phyloP scores from a whole-genome alignment of 306 rosid species.

The Begonia loranthoides region DNA sequence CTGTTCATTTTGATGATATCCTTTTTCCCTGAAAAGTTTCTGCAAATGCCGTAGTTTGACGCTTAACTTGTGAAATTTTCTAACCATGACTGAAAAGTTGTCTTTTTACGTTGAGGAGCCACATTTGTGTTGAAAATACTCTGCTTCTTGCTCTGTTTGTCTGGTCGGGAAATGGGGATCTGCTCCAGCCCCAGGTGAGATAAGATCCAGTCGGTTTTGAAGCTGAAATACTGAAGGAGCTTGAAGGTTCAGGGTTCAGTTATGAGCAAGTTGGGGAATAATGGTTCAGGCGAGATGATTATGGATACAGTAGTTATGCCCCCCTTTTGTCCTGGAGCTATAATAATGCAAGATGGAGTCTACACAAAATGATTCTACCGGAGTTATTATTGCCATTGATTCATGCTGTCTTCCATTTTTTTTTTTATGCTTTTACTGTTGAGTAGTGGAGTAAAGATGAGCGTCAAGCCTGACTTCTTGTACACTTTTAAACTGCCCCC shows the following conservation, averaged over 20 bases:
- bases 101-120: too few relatives aligned
- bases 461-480: conserved; percentile 13
- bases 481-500: too few relatives aligned
- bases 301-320: not conserved
- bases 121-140: too few relatives aligned
- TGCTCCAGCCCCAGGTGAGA: too few relatives aligned
- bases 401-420: conserved; percentile 18
- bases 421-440: conserved; percentile 7
- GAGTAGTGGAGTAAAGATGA: conserved; percentile 30
- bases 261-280: too few relatives aligned
- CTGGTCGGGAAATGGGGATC: too few relatives aligned
- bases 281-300: not conserved
- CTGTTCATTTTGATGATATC: too few relatives aligned
- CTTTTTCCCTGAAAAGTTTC: too few relatives aligned
- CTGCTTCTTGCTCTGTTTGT: too few relatives aligned
- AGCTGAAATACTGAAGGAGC: not conserved
- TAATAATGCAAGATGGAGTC: not conserved
- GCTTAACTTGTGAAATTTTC: too few relatives aligned
- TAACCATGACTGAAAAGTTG: too few relatives aligned
- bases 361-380: not conserved
- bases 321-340: not conserved
- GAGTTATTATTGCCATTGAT: conserved; percentile 15
- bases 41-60: too few relatives aligned
- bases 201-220: not conserved
- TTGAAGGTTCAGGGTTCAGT: not conserved